phyloP scores from a whole-genome alignment of 2,329 filamentous ascomycete species.

The Botrytis fabae region DNA sequence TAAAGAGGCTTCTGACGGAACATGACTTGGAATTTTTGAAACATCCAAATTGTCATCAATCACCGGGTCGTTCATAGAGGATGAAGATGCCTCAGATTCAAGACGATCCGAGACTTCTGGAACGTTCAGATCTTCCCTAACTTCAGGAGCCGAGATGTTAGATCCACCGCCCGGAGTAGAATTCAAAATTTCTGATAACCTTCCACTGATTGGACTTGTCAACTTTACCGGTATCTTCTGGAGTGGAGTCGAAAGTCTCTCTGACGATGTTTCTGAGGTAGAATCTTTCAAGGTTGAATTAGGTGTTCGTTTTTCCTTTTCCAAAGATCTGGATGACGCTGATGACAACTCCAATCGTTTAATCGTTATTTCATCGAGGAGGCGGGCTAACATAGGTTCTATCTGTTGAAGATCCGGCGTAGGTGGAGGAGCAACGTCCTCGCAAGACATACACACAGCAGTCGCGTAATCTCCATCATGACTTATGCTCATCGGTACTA shows the following conservation, averaged over 20 bases:
- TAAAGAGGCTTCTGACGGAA: background rate
- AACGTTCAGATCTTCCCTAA: background rate
- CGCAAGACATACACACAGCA: constrained; percentile 61
- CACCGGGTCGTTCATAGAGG: background rate
- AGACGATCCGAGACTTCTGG: background rate
- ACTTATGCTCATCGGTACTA: constrained; percentile 76
- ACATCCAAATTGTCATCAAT: background rate
- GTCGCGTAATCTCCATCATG: constrained; percentile 84
- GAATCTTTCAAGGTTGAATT: background rate
- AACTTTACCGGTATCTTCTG: background rate
- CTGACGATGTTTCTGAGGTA: background rate
- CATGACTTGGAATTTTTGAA: background rate
- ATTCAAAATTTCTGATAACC: constrained; percentile 8
- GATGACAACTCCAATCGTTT: background rate
- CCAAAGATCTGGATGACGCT: background rate
- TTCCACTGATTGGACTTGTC: background rate
- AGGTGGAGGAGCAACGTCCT: background rate
- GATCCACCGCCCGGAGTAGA: background rate
- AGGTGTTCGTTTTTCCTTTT: too few species aligned
- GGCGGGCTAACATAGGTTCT: background rate
- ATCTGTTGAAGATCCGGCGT: constrained; percentile 11
- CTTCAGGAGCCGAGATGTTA: background rate
- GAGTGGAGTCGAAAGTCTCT: background rate
- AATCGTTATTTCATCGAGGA: constrained; percentile 7
- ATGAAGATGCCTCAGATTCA: background rate